phyloP scores from a whole-genome alignment of 163 green algal genomes.

The Prototheca cutis region DNA sequence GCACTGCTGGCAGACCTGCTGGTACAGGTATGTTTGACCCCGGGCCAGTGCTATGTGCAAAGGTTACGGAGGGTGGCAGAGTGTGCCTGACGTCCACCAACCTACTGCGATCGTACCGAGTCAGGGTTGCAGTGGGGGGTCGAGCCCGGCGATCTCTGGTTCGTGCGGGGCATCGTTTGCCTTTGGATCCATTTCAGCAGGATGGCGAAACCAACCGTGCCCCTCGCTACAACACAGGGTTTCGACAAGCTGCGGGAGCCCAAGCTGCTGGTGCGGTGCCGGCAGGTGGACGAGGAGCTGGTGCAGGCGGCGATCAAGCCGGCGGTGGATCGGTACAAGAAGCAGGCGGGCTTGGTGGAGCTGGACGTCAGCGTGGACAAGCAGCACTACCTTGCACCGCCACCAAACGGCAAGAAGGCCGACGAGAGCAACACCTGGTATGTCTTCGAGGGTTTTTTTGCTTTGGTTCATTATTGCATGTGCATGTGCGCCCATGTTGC shows the following conservation, averaged over 20 bases:
- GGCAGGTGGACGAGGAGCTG: slow-evolving; percentile 36
- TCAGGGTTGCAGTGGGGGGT: no score
- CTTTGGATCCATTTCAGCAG: no score
- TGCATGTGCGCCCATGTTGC: neutral
- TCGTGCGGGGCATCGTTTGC: no score
- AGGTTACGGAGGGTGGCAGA: no score
- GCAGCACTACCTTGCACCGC: slow-evolving; percentile 47
- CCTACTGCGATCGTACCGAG: no score
- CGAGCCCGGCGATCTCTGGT: no score
- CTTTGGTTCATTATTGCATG: neutral
- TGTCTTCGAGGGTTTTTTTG: neutral
- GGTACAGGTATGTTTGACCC: slow-evolving; percentile 67
- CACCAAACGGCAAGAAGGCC: slow-evolving; percentile 21
- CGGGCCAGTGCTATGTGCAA: no score
- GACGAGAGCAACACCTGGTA: slow-evolving; percentile 39
- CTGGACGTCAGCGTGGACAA: slow-evolving; percentile 49
- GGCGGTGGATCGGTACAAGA: neutral
- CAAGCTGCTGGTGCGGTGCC: slow-evolving; percentile 35
- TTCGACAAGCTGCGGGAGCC: slow-evolving; percentile 60
- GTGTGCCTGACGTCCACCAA: no score
- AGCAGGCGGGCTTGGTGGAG: slow-evolving; percentile 12
- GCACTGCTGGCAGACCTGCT: slow-evolving; percentile 76
- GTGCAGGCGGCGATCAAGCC: slow-evolving; percentile 11
- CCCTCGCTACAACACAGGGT: no score
- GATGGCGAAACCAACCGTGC: no score